Evolutionary conservation across 2,329 filamentous ascomycete species (phyloP), one percentile per base, ranked within the genome.

Genomic region (Aspergillus oerlinghausenensis): DNA sequence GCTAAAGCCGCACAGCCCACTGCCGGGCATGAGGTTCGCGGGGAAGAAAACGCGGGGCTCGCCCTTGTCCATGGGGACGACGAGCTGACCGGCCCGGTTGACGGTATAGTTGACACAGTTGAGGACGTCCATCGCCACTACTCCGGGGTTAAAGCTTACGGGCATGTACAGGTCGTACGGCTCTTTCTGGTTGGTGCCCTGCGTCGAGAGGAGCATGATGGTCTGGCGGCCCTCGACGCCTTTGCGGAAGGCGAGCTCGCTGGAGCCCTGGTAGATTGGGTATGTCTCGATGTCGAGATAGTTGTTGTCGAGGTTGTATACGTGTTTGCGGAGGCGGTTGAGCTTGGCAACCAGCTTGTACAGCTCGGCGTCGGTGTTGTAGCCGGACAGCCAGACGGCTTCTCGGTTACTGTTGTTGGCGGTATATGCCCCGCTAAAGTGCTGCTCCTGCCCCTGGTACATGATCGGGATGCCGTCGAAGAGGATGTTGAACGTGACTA

Each of bases 381-480:
- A 85, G 23, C 68, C 69, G 43, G 79, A 79, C 29, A 76, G 71
- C 83, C 83, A 86, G 49, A 84, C 70, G 25, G 82, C 79, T 66
- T 85, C 82, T 40, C 83, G 81, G 52, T 76, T 47, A 23, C 43
- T 47, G 47, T 75, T 77, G 0, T 77, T 72, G 11, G 82, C 82
- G 48, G 68, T 68, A 51, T 70, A 75, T 17, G 75, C 76, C 23
- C 80, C 80, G 1, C 74, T 67, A 66, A 80, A 84, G 58, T 81
- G 82, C 64, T 88, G 85, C 69, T 88, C 86, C 58, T 85, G 83
- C 28, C 85, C 86, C 62, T 86, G 80, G 70, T 88, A 88, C 38
- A 88, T 77, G 55, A 87, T 83, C 1, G 85, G 84, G 43, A 88
- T 82, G 21, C 85, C 85, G 55, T 86, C 70, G 32, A 68, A 66